These are phyloP conservation scores for Globisporangium canariense DNA, from an alignment of 352 stramenopile genomes.

Conservation along the genomic window DNA sequence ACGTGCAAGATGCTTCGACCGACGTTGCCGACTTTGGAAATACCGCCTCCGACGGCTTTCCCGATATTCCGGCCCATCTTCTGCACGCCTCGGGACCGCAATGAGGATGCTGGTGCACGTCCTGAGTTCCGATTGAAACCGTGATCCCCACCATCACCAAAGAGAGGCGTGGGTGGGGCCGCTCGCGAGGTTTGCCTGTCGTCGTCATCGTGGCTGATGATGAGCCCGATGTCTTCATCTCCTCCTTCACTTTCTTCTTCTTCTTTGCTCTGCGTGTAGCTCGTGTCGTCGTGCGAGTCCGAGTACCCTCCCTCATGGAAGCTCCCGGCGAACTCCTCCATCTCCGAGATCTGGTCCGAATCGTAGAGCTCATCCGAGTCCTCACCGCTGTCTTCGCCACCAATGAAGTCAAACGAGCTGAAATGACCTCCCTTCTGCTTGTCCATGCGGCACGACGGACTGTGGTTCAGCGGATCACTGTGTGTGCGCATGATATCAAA, in stretches of 20 bases:
- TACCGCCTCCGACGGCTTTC: constrained; percentile 71
- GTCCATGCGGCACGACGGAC: constrained; percentile 56
- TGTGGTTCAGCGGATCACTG: constrained; percentile 76
- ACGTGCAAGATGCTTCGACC: constrained; percentile 74
- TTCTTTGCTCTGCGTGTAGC: constrained; percentile 25
- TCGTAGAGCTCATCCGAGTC: constrained; percentile 75
- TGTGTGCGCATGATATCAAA: background rate
- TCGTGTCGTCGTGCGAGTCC: constrained; percentile 30
- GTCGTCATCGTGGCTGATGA: constrained; percentile 11
- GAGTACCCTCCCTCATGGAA: constrained; percentile 36
- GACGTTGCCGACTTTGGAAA: constrained; percentile 75
- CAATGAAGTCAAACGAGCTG: constrained; percentile 81
- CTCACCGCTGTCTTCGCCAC: constrained; percentile 78
- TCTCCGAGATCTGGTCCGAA: constrained; percentile 67
- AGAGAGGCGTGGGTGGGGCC: constrained; percentile 18
- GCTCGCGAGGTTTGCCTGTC: constrained; percentile 6
- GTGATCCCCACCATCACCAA: constrained; percentile 9
- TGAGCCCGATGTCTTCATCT: background rate
- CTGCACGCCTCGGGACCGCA: constrained; percentile 49
- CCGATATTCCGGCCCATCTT: constrained; percentile 79
- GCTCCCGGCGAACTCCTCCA: constrained; percentile 59
- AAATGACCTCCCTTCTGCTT: constrained; percentile 33
- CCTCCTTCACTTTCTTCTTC: constrained; percentile 6
- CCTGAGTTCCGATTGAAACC: constrained; percentile 10
- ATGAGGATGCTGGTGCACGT: constrained; percentile 13